These are phyloP conservation scores for Carallia brachiata DNA, from an alignment of 345 rosid genomes.

Conservation along the genomic window DNA sequence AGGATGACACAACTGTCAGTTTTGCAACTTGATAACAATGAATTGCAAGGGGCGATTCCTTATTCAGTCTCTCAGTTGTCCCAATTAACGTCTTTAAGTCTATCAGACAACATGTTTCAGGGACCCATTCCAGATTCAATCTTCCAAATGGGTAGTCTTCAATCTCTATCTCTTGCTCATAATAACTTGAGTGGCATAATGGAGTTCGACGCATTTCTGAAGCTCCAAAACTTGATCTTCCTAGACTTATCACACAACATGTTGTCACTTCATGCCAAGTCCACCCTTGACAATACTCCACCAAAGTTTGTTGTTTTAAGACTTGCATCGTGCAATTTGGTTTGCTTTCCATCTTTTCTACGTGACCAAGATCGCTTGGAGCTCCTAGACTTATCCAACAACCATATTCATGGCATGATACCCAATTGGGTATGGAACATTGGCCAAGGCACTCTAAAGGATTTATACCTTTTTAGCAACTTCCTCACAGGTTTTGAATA, in stretches of 20 bases:
- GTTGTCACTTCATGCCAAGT: neutral
- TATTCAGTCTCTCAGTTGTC: too few relatives aligned
- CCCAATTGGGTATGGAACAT: slow-evolving; percentile 20
- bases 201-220: neutral
- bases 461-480: slow-evolving; percentile 12
- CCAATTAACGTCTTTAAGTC: too few relatives aligned
- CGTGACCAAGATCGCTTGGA: neutral
- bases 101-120: too few relatives aligned
- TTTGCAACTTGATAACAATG: neutral
- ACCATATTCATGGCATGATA: slow-evolving; percentile 16
- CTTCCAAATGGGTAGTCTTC: neutral
- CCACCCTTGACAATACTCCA: neutral
- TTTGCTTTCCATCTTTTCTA: slow-evolving; percentile 24
- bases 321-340: slow-evolving; percentile 19
- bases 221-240: neutral
- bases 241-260: neutral
- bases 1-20: neutral
- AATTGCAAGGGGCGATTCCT: neutral
- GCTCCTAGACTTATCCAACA: slow-evolving; percentile 11
- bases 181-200: neutral
- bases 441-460: neutral
- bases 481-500: slow-evolving; percentile 2
- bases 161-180: rapidly evolving
- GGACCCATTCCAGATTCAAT: neutral
- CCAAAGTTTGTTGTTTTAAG: neutral